These are phyloP conservation scores for Plantago ovata DNA, from an alignment of 257 asterid species.

Conservation along the genomic window DNA sequence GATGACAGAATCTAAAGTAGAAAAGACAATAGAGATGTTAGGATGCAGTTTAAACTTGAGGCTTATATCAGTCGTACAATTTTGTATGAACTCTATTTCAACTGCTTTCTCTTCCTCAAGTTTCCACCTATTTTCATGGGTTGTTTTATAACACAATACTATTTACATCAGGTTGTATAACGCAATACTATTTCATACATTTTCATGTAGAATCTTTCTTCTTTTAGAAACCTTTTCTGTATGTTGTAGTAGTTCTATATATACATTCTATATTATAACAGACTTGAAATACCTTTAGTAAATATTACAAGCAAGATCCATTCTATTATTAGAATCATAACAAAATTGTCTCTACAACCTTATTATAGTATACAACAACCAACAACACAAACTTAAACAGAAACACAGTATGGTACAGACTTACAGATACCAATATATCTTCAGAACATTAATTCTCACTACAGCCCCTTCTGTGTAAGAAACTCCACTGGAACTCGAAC, in stretches of 20 bases:
- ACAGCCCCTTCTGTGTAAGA: conserved; percentile 41
- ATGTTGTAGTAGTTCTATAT: too few species aligned
- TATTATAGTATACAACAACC: too few species aligned
- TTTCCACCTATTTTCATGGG: conserved; percentile 32
- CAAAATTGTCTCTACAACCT: too few species aligned
- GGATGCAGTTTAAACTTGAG: conserved; percentile 14
- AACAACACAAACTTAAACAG: too few species aligned
- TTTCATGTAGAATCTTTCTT: too few species aligned
- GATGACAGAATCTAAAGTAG: conserved; percentile 21
- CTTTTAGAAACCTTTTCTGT: too few species aligned
- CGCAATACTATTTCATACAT: background rate
- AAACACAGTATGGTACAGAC: too few species aligned
- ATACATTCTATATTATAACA: too few species aligned
- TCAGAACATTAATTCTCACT: background rate
- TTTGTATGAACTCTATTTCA: conserved; percentile 33
- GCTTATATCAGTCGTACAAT: conserved; percentile 29
- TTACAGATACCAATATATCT: too few species aligned
- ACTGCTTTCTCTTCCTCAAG: conserved; percentile 47
- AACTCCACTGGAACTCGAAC: conserved; percentile 47
- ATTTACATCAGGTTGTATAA: background rate
- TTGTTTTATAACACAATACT: background rate
- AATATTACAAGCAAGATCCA: too few species aligned
- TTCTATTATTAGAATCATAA: too few species aligned
- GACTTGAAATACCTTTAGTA: too few species aligned
- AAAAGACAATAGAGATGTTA: conserved; percentile 20